Base-by-base conservation (phyloP, 148 eudicot genomes). In the Diospyros kaki region DNA sequence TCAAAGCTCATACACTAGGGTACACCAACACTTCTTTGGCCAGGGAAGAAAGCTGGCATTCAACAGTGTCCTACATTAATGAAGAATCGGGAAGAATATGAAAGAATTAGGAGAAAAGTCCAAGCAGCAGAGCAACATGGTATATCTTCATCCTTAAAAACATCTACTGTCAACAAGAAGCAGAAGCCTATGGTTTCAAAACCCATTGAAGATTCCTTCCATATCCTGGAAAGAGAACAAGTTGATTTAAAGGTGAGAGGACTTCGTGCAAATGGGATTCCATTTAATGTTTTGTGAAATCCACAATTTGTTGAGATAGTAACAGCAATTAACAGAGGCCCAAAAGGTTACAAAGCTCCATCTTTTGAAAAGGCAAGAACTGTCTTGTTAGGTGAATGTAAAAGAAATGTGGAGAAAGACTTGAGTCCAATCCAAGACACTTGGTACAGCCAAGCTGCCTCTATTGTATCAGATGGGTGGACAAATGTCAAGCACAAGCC, bases 391-490 rank as follows among this genome's bases (percentile, higher is more conserved):
- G 70, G 66, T 54, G 80, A 76, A 11, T 45, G 38, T 4, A 14
- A 76, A 45, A 44, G 46, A 12, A 61, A 72, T 0, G 17, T 73
- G 1, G 77, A 76, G 2, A 59, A 71, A n/a, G 74, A 66, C 10
- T 61, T 76, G 4, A 13, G 67, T 53, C 66, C 70, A 0, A 6
- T 73, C 1, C 61, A 66, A 54, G 70, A 73, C 28, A 76, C 74
- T 1, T 76, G 66, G 74, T 2, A 4, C 5, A 66, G 68, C 4
- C 56, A 73, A 5, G 64, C 40, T 13, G 63, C n/a, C 1, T 78
- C 81, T 4, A 67, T 73, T 1, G 64, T 78, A 9, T 66, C 77
- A 0, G 69, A 78, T 78, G 72, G 76, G 3, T 77, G 70, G 80
- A 50, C 63, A 3, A 71, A 77, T 54, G 56, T 77, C 3, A 77